Percentiles rank a stretch among this genome's conserved stretches.
Conservation (phyloP, 225 moss, liverwort and hornwort genomes). For the Physcomitrellopsis africana region DNA sequence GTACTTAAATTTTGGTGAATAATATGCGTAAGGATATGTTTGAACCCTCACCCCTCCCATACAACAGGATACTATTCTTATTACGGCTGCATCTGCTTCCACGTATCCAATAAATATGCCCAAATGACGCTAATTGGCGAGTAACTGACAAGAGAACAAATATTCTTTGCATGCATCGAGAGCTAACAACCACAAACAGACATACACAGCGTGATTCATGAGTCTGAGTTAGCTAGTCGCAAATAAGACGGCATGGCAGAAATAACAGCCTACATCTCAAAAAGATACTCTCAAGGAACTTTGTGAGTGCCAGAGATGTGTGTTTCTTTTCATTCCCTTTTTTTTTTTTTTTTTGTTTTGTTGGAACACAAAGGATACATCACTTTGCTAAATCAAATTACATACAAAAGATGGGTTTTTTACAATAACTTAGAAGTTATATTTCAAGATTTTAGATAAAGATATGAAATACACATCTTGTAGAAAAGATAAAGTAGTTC, state of each 20-base stretch:
- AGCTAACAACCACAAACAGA: constrained; percentile 5
- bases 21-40: not conserved
- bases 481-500: too few relatives aligned
- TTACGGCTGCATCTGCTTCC: constrained; percentile 15
- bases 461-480: too few relatives aligned
- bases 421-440: too few relatives aligned
- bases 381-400: too few relatives aligned
- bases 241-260: constrained; percentile 21
- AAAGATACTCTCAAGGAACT: too few relatives aligned
- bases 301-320: too few relatives aligned
- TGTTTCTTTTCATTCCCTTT: too few relatives aligned
- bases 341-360: too few relatives aligned
- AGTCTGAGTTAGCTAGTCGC: constrained; percentile 24
- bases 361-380: too few relatives aligned
- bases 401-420: too few relatives aligned
- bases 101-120: not conserved
- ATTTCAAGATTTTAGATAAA: too few relatives aligned
- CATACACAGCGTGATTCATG: constrained; percentile 38
- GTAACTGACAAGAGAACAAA: not conserved
- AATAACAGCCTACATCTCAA: too few relatives aligned
- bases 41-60: not conserved
- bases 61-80: not conserved
- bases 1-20: not conserved
- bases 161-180: not conserved
- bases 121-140: not conserved